These are phyloP conservation scores for Trichoderma breve DNA, from an alignment of 2,329 filamentous ascomycete genomes.

Conservation along the genomic window DNA sequence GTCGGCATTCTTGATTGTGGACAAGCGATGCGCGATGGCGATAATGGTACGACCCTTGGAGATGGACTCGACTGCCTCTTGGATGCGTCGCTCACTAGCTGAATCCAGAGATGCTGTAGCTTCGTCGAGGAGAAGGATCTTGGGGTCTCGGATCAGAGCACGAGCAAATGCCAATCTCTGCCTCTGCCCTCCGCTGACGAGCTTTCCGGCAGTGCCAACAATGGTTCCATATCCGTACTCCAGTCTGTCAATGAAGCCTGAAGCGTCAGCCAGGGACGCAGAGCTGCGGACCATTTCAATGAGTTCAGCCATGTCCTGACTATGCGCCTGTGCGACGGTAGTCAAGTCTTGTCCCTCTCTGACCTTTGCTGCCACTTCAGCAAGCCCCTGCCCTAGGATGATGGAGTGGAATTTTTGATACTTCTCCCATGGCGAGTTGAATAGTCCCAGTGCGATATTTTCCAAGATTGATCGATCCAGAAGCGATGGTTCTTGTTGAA, in stretches of 20 bases:
- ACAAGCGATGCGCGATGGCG: constrained; percentile 62
- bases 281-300: constrained; percentile 16
- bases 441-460: constrained; percentile 51
- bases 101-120: constrained; percentile 62
- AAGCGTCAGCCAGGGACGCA: constrained; percentile 55
- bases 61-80: constrained; percentile 46
- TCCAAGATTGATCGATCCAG: constrained; percentile 48
- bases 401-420: constrained; percentile 42
- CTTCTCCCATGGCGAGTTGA: constrained; percentile 42
- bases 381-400: constrained; percentile 50
- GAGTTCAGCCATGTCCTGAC: constrained; percentile 43
- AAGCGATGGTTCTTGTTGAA: constrained; percentile 47
- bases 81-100: constrained; percentile 54
- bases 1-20: constrained; percentile 62
- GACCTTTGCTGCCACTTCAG: constrained; percentile 51
- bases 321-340: constrained; percentile 42
- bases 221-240: constrained; percentile 54
- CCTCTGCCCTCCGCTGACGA: constrained; percentile 59
- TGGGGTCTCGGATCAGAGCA: constrained; percentile 55
- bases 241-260: constrained; percentile 52
- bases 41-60: constrained; percentile 60
- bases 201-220: constrained; percentile 52
- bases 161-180: constrained; percentile 60
- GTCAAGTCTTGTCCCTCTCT: constrained; percentile 50
- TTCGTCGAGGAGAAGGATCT: constrained; percentile 60